Conservation (phyloP, 495 filamentous ascomycete species). For the Daldinia caldariorum region DNA sequence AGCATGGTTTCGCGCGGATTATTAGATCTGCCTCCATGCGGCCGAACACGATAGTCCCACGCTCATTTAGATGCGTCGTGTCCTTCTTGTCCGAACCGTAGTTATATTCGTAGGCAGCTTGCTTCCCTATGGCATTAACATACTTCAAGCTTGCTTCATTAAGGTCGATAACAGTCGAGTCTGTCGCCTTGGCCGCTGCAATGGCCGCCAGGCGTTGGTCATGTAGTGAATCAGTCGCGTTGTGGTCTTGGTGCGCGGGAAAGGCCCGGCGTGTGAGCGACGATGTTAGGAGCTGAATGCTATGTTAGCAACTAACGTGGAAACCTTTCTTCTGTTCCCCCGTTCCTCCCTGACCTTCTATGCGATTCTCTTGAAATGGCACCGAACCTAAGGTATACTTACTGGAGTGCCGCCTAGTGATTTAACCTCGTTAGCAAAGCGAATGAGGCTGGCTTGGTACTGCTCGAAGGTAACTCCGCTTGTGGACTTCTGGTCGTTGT, state of each 20-base stretch:
- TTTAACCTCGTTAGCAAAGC: slow-evolving; percentile 52
- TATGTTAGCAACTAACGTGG: slow-evolving; percentile 6
- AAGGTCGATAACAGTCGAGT: slow-evolving; percentile 53
- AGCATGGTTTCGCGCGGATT: slow-evolving; percentile 23
- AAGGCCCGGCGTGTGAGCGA: slow-evolving; percentile 56
- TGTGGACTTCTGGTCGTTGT: slow-evolving; percentile 63
- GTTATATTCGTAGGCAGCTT: slow-evolving; percentile 54
- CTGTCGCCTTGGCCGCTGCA: slow-evolving; percentile 47
- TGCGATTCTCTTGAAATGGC: slow-evolving; percentile 1
- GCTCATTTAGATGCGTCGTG: slow-evolving; percentile 58
- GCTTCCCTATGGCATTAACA: slow-evolving; percentile 57
- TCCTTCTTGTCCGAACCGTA: slow-evolving; percentile 49
- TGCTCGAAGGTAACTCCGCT: slow-evolving; percentile 51
- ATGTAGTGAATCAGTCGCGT: slow-evolving; percentile 53
- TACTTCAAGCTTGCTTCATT: slow-evolving; percentile 56
- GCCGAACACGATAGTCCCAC: slow-evolving; percentile 58
- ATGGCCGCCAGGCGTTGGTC: slow-evolving; percentile 53
- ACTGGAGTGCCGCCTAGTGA: slow-evolving; percentile 55
- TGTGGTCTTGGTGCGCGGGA: slow-evolving; percentile 48
- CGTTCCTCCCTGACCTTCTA: background rate
- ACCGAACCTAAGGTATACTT: slow-evolving; percentile 23
- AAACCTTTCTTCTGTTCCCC: background rate
- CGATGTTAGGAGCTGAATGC: slow-evolving; percentile 47
- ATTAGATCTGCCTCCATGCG: slow-evolving; percentile 58
- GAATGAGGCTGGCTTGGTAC: slow-evolving; percentile 54